Conservation (phyloP, 163 green algal species). For the Trebouxia gelatinosa region DNA sequence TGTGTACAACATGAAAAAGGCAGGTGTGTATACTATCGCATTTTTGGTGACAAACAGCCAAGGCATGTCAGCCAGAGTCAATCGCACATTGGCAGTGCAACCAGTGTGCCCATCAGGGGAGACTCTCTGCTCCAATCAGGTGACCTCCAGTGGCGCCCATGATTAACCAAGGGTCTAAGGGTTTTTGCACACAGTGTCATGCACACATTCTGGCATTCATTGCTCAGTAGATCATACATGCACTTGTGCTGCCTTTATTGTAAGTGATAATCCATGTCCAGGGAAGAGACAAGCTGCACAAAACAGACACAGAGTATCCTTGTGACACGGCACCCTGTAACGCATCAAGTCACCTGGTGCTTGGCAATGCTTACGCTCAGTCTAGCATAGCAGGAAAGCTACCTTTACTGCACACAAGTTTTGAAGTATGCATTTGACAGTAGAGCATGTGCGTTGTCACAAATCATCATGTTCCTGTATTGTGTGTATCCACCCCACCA, state of each 20-base stretch:
- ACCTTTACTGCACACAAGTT: no score
- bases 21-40: constrained; percentile 43
- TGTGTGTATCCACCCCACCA: no score
- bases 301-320: no score
- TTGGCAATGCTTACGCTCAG: no score
- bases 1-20: constrained; percentile 13
- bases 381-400: no score
- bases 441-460: no score
- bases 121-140: constrained; percentile 41
- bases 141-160: background rate
- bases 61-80: constrained; percentile 26
- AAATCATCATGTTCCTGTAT: no score
- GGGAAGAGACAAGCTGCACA: no score
- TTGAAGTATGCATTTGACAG: no score
- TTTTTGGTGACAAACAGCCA: constrained; percentile 49
- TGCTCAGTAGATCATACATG: background rate
- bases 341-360: no score
- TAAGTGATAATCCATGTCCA: background rate
- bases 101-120: constrained; percentile 41
- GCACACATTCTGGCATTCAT: background rate
- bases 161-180: no score
- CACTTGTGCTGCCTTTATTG: background rate
- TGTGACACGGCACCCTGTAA: no score
- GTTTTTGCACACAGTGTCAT: background rate
- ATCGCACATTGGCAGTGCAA: constrained; percentile 34